These are phyloP conservation scores for Raddia guianensis DNA, from an alignment of 176 grass and related monocot species.

Conservation along the genomic window DNA sequence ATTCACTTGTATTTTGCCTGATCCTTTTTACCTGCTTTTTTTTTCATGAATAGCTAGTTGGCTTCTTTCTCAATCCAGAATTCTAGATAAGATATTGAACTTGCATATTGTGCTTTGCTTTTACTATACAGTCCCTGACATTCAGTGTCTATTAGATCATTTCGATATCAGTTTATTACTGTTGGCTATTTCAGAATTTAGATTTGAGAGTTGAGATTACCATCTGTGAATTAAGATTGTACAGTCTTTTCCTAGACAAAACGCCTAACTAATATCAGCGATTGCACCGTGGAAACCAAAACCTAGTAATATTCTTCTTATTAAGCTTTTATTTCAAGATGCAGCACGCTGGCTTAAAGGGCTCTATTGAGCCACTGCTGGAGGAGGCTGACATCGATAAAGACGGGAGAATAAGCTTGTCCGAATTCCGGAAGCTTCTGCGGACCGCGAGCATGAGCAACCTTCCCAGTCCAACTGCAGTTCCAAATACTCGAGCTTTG, in stretches of 20 bases:
- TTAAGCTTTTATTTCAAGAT: slow-evolving; percentile 32
- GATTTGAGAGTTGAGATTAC: neutral
- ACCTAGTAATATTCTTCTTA: slow-evolving; percentile 26
- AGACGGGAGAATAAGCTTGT: slow-evolving; percentile 88
- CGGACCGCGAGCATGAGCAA: slow-evolving; percentile 93
- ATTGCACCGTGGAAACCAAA: neutral
- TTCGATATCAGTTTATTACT: neutral
- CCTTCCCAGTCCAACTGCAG: slow-evolving; percentile 70
- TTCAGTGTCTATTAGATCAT: neutral
- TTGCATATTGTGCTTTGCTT: neutral
- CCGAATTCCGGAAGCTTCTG: slow-evolving; percentile 81
- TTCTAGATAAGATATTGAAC: slow-evolving; percentile 7
- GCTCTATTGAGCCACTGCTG: slow-evolving; percentile 79
- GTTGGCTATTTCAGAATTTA: slow-evolving; percentile 27
- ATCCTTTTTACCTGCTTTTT: slow-evolving; percentile 16
- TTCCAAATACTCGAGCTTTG: slow-evolving; percentile 46
- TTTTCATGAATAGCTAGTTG: slow-evolving; percentile 11
- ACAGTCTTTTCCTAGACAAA: neutral
- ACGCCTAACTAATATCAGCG: neutral
- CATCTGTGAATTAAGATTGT: slow-evolving; percentile 2
- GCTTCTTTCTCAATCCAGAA: neutral
- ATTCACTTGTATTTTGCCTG: neutral
- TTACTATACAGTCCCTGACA: neutral
- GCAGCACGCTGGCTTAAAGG: slow-evolving; percentile 85
- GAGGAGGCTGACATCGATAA: slow-evolving; percentile 92